Conservation (phyloP, 2,329 filamentous ascomycete genomes). For the Gnomoniopsis smithogilvyi region DNA sequence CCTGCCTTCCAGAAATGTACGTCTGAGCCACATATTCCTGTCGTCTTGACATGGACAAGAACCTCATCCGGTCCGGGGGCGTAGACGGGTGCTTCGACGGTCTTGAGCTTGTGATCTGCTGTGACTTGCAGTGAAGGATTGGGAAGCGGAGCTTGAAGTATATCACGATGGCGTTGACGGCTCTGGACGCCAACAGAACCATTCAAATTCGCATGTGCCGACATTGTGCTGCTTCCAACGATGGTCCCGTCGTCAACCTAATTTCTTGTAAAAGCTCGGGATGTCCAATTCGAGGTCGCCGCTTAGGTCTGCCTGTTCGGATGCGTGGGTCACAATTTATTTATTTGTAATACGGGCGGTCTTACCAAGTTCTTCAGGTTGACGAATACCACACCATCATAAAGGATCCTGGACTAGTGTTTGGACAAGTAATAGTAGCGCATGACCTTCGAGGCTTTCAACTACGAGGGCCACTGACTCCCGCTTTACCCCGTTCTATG, state of each 20-base stretch:
- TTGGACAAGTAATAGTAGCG: background rate
- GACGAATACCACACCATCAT: background rate
- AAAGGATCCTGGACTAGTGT: background rate
- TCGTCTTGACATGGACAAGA: slow-evolving; percentile 58
- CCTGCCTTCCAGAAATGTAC: slow-evolving; percentile 68
- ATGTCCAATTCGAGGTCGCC: background rate
- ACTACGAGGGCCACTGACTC: background rate
- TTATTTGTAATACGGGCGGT: too few species aligned
- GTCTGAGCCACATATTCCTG: slow-evolving; percentile 65
- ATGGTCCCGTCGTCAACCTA: background rate
- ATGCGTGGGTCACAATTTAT: background rate
- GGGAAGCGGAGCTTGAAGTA: slow-evolving; percentile 23
- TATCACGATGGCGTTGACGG: background rate
- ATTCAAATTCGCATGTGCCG: background rate
- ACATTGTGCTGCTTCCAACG: background rate
- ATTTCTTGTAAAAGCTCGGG: background rate
- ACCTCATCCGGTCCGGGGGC: slow-evolving; percentile 53
- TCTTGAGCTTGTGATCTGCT: slow-evolving; percentile 56
- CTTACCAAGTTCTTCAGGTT: background rate
- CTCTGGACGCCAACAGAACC: background rate
- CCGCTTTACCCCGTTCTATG: background rate
- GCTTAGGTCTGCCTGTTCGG: background rate
- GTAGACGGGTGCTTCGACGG: slow-evolving; percentile 54
- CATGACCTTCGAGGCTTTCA: background rate
- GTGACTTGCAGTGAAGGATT: slow-evolving; percentile 60